Base-by-base conservation (phyloP, 371 early-diverging fungal species). In the Mycotypha africana region DNA sequence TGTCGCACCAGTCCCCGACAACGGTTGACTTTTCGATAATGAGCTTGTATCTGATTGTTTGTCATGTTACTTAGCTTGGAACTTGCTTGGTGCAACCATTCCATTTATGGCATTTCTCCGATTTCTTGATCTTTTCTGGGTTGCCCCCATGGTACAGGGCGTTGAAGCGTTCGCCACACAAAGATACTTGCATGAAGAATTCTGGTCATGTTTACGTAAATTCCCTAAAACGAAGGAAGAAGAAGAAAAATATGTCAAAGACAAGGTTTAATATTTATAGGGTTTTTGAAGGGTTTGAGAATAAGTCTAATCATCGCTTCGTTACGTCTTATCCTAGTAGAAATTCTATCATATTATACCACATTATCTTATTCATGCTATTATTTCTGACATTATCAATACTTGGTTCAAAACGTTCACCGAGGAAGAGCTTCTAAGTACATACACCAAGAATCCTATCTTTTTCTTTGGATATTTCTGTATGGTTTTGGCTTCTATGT, bases 331-430 rank as follows among this genome's bases (percentile, higher is more conserved):
- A 17, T 3, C 21, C 11, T 8, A 14, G 9, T 42, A 49, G 49
- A 49, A 26, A 35, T 49, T 49, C 20, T 49, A 49, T 35, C 49
- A 49, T 49, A 41, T 49, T 28, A 35, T 49, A 26, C 48, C 48
- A 33, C 41, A 33, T 19, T 33, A 40, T 6, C 17, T 48, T 11
- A 14, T 40, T 6, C 41, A 48, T 40, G 48, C 48, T 2, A 4
- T 42, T 35, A 22, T 41, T 34, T 34, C 49, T 6, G 49, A 49
- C 11, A 35, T 36, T 11, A 41, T 49, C 17, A 42, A 35, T 19
- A 30, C 49, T 6, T 42, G 49, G 49, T 26, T 48, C 22, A 26
- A 25, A 21, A 42, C 42, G n/a, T 42, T 49, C 14, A 49, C 35
- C 8, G 16, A 26, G 6, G 36, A 49, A 25, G 48, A 48, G 14